Evolutionary conservation across 352 stramenopile genomes (phyloP).

Genomic region (Elongisporangium anandrum): DNA sequence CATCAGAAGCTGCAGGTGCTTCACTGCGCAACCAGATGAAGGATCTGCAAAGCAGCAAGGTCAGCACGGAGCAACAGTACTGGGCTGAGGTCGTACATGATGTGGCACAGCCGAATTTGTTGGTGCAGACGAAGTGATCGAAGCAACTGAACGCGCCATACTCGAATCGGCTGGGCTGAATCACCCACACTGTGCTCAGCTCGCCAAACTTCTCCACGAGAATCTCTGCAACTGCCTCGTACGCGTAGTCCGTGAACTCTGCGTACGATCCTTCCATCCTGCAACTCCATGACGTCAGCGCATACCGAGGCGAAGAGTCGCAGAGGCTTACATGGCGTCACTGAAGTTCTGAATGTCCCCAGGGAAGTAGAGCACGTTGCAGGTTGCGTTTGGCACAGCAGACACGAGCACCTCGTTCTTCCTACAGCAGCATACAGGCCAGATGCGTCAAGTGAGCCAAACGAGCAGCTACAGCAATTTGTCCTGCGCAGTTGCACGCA

Average conservation of each 20-base stretch:
- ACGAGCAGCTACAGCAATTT: neutral
- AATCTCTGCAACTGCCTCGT: constrained; percentile 36
- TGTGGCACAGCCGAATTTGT: constrained; percentile 46
- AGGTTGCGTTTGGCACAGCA: constrained; percentile 11
- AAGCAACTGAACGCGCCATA: constrained; percentile 56
- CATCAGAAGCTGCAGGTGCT: constrained; percentile 38
- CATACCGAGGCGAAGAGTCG: neutral
- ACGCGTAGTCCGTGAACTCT: constrained; percentile 51
- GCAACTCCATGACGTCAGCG: constrained; percentile 4
- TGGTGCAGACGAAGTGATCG: constrained; percentile 52
- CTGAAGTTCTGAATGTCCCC: constrained; percentile 63
- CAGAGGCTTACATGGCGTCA: constrained; percentile 29
- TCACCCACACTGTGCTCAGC: constrained; percentile 49
- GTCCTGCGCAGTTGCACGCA: constrained; percentile 6
- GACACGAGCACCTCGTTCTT: constrained; percentile 52
- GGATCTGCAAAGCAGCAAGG: constrained; percentile 20
- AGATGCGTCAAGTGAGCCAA: neutral
- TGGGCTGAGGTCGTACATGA: too few relatives aligned
- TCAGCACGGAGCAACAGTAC: too few relatives aligned
- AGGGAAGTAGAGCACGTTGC: constrained; percentile 69
- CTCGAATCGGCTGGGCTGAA: constrained; percentile 38
- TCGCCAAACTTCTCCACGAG: constrained; percentile 51
- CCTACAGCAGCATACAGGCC: constrained; percentile 13
- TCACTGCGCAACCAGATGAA: constrained; percentile 20
- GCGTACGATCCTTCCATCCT: constrained; percentile 27